These are phyloP conservation scores for Stromatinia cepivora DNA, from an alignment of 2,329 filamentous ascomycete species.

Conservation along the genomic window DNA sequence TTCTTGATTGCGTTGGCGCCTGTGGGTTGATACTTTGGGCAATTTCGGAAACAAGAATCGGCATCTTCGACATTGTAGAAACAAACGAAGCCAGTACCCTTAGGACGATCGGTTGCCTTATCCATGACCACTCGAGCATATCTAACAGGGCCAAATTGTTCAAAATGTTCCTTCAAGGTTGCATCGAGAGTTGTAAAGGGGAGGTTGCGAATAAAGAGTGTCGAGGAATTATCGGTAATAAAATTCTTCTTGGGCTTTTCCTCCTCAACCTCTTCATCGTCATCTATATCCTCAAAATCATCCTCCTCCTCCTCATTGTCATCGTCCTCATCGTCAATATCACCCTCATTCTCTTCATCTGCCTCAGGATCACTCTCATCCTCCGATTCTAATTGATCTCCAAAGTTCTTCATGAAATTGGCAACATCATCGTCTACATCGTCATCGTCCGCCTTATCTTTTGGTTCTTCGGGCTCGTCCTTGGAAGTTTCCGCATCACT, in stretches of 20 bases:
- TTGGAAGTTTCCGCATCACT: conserved; percentile 42
- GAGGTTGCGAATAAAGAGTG: conserved; percentile 90
- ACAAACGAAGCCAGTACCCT: conserved; percentile 92
- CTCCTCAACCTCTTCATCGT: conserved; percentile 44
- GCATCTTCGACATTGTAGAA: conserved; percentile 79
- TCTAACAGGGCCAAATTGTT: conserved; percentile 80
- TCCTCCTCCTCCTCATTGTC: conserved; percentile 49
- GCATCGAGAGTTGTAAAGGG: conserved; percentile 87
- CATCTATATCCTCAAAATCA: conserved; percentile 45
- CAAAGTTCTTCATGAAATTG: conserved; percentile 41
- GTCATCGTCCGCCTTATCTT: conserved; percentile 33
- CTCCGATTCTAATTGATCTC: conserved; percentile 43
- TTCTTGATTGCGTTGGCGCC: conserved; percentile 41
- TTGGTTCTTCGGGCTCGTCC: conserved; percentile 39
- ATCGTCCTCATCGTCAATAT: conserved; percentile 43
- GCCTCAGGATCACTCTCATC: conserved; percentile 38
- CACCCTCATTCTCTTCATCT: conserved; percentile 42
- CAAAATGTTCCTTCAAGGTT: conserved; percentile 79
- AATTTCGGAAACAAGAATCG: conserved; percentile 70
- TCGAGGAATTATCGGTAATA: conserved; percentile 66
- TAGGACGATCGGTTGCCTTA: conserved; percentile 77
- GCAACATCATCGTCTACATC: conserved; percentile 42
- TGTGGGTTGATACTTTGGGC: conserved; percentile 60
- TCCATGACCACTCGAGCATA: conserved; percentile 94
- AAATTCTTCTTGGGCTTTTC: conserved; percentile 42